Percentiles rank a stretch among this genome's conserved stretches.
These are phyloP conservation scores for Gleditsia sinensis DNA, from an alignment of 306 rosid species.

Conservation along the genomic window DNA sequence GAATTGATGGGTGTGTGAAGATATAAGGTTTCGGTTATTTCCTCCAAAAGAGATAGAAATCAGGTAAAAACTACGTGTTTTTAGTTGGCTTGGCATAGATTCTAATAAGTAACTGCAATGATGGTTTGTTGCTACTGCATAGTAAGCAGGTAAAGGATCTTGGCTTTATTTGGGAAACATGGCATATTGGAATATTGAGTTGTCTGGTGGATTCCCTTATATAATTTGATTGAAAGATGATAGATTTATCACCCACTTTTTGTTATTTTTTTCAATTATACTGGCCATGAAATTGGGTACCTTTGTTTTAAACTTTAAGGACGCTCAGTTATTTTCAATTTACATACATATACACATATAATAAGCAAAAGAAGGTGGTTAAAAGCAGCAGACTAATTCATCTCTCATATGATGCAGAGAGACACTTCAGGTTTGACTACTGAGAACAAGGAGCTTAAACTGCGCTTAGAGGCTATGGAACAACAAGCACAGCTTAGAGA, in stretches of 20 bases:
- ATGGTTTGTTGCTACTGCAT: neutral
- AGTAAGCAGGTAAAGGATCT: neutral
- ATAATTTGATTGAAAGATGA: neutral
- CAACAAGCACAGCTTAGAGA: slow-evolving; percentile 94
- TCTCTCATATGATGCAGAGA: slow-evolving; percentile 68
- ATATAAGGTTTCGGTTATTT: neutral
- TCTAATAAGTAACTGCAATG: neutral
- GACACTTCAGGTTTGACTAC: slow-evolving; percentile 70
- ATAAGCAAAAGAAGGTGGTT: neutral
- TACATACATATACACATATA: neutral
- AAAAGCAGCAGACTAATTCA: slow-evolving; percentile 14
- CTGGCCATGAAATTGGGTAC: neutral
- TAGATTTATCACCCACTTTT: neutral
- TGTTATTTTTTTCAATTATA: neutral
- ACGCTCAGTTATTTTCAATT: slow-evolving; percentile 15
- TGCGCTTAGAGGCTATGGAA: slow-evolving; percentile 83
- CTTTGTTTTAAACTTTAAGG: neutral
- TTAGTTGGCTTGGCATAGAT: neutral
- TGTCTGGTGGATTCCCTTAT: neutral
- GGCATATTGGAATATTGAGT: neutral
- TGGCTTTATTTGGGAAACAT: neutral
- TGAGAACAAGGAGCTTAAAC: slow-evolving; percentile 89
- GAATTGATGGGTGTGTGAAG: neutral
- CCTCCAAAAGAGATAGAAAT: too few species aligned
- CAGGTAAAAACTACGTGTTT: neutral